Evolutionary conservation across 2,329 filamentous ascomycete genomes (phyloP).

Genomic region (Talaromyces sp.): DNA sequence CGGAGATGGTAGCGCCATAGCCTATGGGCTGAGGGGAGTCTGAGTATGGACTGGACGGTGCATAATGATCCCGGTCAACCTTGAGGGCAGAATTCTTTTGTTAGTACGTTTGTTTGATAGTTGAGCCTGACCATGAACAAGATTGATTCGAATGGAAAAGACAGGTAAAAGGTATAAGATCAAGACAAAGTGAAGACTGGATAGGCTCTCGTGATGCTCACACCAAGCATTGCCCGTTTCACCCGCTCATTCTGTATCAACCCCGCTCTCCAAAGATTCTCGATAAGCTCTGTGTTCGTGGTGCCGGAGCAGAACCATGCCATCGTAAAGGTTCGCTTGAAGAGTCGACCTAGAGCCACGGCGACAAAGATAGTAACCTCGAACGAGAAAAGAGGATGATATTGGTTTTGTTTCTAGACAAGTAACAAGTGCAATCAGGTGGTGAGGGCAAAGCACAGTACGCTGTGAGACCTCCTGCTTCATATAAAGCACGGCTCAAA

Average conservation of each 20-base stretch:
- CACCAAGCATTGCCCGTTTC: constrained; percentile 73
- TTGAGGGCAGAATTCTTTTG: constrained; percentile 28
- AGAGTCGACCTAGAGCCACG: constrained; percentile 10
- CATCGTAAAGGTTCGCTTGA: constrained; percentile 51
- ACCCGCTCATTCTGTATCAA: constrained; percentile 71
- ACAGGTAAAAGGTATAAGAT: not conserved
- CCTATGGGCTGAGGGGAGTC: constrained; percentile 68
- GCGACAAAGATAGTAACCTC: not conserved
- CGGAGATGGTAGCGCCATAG: constrained; percentile 64
- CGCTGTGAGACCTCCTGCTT: not conserved
- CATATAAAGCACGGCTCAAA: not conserved
- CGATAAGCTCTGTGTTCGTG: constrained; percentile 69
- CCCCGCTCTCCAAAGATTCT: constrained; percentile 67
- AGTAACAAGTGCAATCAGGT: not conserved
- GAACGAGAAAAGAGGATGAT: not conserved
- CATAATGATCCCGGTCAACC: constrained; percentile 87
- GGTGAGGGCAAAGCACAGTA: not conserved
- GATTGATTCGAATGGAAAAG: not conserved
- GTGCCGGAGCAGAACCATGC: constrained; percentile 81
- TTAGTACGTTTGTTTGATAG: not conserved
- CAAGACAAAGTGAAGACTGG: not conserved
- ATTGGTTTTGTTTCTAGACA: not conserved
- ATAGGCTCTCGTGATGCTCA: constrained; percentile 32
- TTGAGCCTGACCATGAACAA: not conserved
- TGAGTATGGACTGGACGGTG: constrained; percentile 66